Conservation (phyloP, 208 protist species). For the Leishmania martiniquensis region DNA sequence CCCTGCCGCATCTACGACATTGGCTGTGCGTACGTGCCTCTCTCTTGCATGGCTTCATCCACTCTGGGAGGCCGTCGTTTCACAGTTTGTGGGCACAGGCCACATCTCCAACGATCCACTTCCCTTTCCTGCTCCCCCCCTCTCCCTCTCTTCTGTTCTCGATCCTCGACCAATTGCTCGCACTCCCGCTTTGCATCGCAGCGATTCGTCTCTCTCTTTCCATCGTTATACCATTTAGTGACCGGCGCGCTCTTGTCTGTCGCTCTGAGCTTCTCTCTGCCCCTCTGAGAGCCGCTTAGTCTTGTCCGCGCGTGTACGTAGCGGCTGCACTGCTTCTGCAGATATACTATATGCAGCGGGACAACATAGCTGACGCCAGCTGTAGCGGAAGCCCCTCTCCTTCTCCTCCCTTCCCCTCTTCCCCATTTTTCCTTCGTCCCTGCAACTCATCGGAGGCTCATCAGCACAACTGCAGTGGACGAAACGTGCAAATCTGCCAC, state of each 20-base stretch:
- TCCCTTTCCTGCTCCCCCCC: neutral
- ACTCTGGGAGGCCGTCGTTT: neutral
- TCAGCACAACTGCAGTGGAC: too few relatives aligned
- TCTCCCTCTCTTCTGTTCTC: neutral
- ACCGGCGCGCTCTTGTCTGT: too few relatives aligned
- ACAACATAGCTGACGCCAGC: neutral
- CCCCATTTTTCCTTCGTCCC: too few relatives aligned
- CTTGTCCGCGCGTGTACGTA: too few relatives aligned
- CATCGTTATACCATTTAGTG: too few relatives aligned
- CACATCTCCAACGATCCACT: neutral
- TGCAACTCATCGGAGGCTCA: neutral
- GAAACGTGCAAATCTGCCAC: too few relatives aligned
- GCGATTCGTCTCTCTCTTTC: neutral
- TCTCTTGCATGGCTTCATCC: neutral
- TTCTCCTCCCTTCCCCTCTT: neutral
- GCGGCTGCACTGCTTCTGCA: neutral
- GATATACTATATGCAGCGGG: neutral
- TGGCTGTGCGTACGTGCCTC: too few relatives aligned
- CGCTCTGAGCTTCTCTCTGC: too few relatives aligned
- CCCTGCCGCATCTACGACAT: too few relatives aligned
- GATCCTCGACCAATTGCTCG: neutral
- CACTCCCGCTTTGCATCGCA: too few relatives aligned
- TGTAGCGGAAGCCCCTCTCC: neutral
- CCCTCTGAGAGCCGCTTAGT: too few relatives aligned
- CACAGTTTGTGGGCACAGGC: neutral